Conservation (phyloP, 495 filamentous ascomycete genomes). For the Annulohypoxylon maeteangense region DNA sequence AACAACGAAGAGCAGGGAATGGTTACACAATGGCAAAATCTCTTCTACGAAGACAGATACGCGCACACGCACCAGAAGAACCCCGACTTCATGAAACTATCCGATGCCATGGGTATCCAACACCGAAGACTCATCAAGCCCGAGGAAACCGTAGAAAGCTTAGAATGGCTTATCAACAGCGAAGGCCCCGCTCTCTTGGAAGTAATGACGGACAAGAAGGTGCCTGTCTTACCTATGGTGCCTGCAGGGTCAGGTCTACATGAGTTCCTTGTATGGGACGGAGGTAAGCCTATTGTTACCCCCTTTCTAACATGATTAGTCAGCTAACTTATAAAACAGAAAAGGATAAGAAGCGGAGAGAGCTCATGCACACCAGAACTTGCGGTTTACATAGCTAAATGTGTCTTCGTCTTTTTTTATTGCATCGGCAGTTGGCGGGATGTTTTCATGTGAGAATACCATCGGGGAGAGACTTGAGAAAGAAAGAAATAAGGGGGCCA, state of each 20-base stretch:
- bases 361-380: conserved; percentile 75
- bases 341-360: conserved; percentile 79
- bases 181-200: conserved; percentile 81
- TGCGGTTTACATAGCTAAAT: conserved; percentile 61
- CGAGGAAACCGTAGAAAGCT: conserved; percentile 76
- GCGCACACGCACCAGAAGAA: conserved; percentile 92
- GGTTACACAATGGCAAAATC: conserved; percentile 95
- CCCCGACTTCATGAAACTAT: conserved; percentile 86
- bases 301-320: conserved; percentile 25
- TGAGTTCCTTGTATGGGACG: conserved; percentile 93
- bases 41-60: conserved; percentile 94
- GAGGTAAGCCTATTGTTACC: conserved; percentile 61
- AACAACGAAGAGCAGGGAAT: conserved; percentile 98
- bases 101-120: conserved; percentile 84
- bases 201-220: conserved; percentile 80
- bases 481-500: conserved; percentile 26
- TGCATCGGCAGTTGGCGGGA: conserved; percentile 39
- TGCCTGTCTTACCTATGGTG: conserved; percentile 98
- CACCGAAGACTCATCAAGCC: conserved; percentile 71
- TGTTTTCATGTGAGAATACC: conserved; percentile 30
- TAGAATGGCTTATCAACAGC: conserved; percentile 88
- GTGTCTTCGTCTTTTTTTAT: conserved; percentile 8
- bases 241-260: conserved; percentile 86
- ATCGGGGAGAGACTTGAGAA: conserved; percentile 5
- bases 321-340: conserved; percentile 59